Conservation (phyloP, 1,284 basidiomycete species). For the Leucoagaricus sp. region DNA sequence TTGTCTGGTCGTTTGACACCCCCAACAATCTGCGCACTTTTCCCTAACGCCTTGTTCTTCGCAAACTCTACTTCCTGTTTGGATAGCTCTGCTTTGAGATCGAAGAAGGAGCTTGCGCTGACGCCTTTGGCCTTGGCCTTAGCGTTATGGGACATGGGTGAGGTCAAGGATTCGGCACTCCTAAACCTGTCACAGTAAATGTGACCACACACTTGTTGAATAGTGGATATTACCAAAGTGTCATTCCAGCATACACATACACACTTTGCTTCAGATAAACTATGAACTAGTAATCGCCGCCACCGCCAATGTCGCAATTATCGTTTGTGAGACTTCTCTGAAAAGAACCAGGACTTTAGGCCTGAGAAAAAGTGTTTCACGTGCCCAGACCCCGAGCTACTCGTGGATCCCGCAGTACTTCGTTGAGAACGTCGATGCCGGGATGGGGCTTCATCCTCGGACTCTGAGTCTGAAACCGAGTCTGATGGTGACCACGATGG, state of each 20-base stretch:
- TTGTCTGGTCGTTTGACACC: conserved; percentile 65
- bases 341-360: too few relatives aligned
- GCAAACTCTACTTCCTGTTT: conserved; percentile 66
- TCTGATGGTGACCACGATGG: neutral
- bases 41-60: conserved; percentile 59
- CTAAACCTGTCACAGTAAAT: neutral
- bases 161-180: neutral
- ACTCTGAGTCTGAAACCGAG: neutral
- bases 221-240: too few relatives aligned
- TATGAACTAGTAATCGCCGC: too few relatives aligned
- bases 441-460: neutral
- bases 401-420: too few relatives aligned
- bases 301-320: too few relatives aligned
- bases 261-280: too few relatives aligned
- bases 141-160: conserved; percentile 31
- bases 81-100: conserved; percentile 72
- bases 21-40: conserved; percentile 49
- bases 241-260: too few relatives aligned
- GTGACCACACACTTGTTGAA: neutral
- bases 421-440: neutral
- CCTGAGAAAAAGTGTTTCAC: too few relatives aligned
- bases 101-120: conserved; percentile 71
- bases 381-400: too few relatives aligned
- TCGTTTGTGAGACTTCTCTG: too few relatives aligned
- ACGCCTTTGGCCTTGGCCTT: conserved; percentile 71